A percentile compares a stretch with the other conserved stretches of the same genome.
Conservation (phyloP, 768 basidiomycete genomes). For the Mycena filopes region DNA sequence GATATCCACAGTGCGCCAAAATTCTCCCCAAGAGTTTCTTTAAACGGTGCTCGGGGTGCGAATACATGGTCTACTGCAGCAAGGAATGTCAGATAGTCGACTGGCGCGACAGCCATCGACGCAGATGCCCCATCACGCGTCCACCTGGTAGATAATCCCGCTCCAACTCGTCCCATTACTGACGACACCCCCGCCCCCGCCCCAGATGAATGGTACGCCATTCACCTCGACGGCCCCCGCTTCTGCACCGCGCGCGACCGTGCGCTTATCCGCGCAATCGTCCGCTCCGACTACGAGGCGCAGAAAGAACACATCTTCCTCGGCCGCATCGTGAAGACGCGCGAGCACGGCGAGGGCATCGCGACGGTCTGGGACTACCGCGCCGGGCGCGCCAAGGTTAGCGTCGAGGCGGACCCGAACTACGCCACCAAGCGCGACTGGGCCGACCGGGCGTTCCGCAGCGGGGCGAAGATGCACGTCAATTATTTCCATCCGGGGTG, state of each 20-base stretch:
- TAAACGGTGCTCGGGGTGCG: neutral
- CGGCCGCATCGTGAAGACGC: neutral
- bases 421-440: too few relatives aligned
- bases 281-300: neutral
- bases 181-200: too few relatives aligned
- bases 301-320: conserved; percentile 1
- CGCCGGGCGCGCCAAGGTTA: too few relatives aligned
- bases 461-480: too few relatives aligned
- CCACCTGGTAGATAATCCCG: neutral
- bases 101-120: neutral
- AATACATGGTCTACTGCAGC: neutral
- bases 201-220: neutral
- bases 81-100: conserved; percentile 1
- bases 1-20: neutral
- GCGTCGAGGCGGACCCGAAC: too few relatives aligned
- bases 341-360: neutral
- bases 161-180: too few relatives aligned
- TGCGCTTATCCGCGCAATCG: neutral
- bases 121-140: neutral
- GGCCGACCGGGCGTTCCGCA: too few relatives aligned
- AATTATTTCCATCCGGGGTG: too few relatives aligned
- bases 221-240: neutral
- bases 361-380: neutral
- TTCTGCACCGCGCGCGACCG: neutral
- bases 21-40: neutral